Evolutionary conservation across 129 eudicot genomes (phyloP).

Genomic region (Pittosporum tobira): DNA sequence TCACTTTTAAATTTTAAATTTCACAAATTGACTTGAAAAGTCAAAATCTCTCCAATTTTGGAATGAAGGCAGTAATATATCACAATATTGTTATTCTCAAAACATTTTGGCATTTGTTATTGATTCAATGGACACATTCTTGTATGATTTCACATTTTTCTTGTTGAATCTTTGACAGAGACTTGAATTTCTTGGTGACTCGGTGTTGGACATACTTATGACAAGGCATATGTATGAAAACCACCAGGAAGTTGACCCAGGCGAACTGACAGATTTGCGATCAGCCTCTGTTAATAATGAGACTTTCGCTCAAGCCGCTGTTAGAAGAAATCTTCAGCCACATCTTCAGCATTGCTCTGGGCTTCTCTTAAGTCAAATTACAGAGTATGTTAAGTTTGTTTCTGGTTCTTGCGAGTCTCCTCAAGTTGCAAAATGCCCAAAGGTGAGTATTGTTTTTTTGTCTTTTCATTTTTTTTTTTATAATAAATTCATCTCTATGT

Average conservation of each 20-base stretch:
- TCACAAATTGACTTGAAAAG: too few species aligned
- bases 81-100: neutral
- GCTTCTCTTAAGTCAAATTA: constrained; percentile 41
- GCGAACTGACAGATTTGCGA: constrained; percentile 83
- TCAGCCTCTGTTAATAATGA: constrained; percentile 92
- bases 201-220: constrained; percentile 78
- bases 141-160: constrained; percentile 5
- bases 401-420: constrained; percentile 36
- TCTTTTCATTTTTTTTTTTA: too few species aligned
- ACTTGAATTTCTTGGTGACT: constrained; percentile 92
- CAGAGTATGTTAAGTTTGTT: constrained; percentile 38
- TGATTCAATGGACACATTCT: neutral
- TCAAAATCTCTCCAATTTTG: too few species aligned
- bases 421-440: constrained; percentile 56
- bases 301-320: constrained; percentile 76
- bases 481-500: neutral
- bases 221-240: constrained; percentile 62
- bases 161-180: constrained; percentile 34
- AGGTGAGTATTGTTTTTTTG: constrained; percentile 30
- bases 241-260: constrained; percentile 72
- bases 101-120: neutral
- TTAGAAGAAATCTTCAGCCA: constrained; percentile 54
- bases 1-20: too few species aligned
- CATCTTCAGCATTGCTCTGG: constrained; percentile 68
- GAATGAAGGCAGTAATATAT: too few species aligned